Percentiles rank a stretch among this genome's conserved stretches.
phyloP scores from a whole-genome alignment of 768 basidiomycete genomes.

The Collybia mongolica region DNA sequence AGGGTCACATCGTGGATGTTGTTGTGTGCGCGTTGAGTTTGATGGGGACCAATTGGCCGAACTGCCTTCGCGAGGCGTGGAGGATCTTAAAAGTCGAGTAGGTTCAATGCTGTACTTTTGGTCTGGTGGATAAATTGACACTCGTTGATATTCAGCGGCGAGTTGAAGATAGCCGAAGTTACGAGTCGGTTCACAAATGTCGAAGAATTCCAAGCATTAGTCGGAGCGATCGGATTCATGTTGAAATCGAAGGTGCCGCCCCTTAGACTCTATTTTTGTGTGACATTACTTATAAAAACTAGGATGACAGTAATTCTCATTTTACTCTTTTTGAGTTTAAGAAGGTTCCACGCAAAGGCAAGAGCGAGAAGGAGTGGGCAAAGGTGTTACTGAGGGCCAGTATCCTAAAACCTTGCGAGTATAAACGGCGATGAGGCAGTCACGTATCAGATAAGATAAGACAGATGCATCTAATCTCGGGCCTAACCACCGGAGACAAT shows the following conservation, averaged over 20 bases:
- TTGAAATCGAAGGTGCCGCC: constrained; percentile 60
- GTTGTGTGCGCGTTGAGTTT: constrained; percentile 93
- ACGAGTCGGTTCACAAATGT: constrained; percentile 75
- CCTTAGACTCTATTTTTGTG: background rate
- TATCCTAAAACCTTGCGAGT: constrained; percentile 87
- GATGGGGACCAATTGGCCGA: constrained; percentile 98
- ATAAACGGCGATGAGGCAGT: constrained; percentile 70
- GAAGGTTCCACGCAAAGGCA: constrained; percentile 50
- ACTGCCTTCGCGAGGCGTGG: constrained; percentile 86
- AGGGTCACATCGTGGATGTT: constrained; percentile 83
- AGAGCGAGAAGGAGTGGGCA: constrained; percentile 59
- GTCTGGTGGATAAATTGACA: background rate
- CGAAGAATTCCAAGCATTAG: constrained; percentile 62
- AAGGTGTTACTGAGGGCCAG: constrained; percentile 48
- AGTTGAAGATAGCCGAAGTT: constrained; percentile 87
- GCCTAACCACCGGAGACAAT: background rate
- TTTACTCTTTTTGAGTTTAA: constrained; percentile 83
- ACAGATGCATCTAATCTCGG: constrained; percentile 5
- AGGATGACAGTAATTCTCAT: constrained; percentile 85
- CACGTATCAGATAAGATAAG: constrained; percentile 12
- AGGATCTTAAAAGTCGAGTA: constrained; percentile 83
- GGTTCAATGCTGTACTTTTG: background rate
- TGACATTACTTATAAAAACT: constrained; percentile 7
- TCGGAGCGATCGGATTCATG: constrained; percentile 72
- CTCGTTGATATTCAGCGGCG: constrained; percentile 50